Evolutionary conservation across 371 early-diverging fungal species (phyloP).

Genomic region (Mortierella sp.): DNA sequence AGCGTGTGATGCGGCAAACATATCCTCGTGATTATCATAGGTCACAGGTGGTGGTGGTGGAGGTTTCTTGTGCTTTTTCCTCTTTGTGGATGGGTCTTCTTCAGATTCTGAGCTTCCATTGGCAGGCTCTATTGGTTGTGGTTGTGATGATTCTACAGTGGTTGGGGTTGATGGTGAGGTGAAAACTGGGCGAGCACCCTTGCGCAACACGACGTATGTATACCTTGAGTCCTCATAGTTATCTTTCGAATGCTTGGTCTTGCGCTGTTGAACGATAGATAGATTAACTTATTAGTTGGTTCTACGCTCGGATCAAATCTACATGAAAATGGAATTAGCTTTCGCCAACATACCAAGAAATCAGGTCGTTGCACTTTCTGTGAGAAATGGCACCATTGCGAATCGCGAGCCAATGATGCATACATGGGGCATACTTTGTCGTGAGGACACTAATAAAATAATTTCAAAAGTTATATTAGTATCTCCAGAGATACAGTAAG

Average conservation of each 20-base stretch:
- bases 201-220: constrained; percentile 83
- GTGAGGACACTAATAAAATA: constrained; percentile 76
- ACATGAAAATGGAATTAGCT: neutral
- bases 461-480: neutral
- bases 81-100: neutral
- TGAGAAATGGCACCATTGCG: constrained; percentile 88
- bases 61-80: constrained; percentile 30
- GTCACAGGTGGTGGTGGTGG: constrained; percentile 51
- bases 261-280: constrained; percentile 63
- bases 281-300: neutral
- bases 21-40: constrained; percentile 35
- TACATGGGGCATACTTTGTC: constrained; percentile 78
- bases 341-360: constrained; percentile 62
- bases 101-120: neutral
- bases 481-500: neutral
- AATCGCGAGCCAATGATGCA: constrained; percentile 56
- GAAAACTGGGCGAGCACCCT: constrained; percentile 67
- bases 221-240: constrained; percentile 86
- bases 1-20: constrained; percentile 63
- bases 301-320: neutral
- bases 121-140: neutral
- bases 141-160: neutral
- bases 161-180: constrained; percentile 7
- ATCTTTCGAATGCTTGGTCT: constrained; percentile 75
- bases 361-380: constrained; percentile 82